Base-by-base conservation (phyloP, 352 stramenopile species). In the Globisporangium camurandrum region DNA sequence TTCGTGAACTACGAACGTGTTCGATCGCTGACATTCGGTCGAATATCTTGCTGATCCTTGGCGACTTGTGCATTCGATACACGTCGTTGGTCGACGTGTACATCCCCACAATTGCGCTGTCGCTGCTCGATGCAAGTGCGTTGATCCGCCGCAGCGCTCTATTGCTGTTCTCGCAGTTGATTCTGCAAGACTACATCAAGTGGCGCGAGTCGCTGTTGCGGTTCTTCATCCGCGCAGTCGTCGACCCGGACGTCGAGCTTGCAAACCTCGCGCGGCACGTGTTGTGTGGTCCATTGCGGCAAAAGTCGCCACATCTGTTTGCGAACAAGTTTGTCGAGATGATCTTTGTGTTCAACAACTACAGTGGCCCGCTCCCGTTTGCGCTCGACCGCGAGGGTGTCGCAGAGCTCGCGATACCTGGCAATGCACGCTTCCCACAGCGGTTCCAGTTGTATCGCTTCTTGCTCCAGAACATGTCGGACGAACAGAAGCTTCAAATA, bases 141-240 rank as follows among this genome's bases (percentile, higher is more conserved):
- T 51, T 96, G 23, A 80, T 98, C 30, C 88, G 96, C 12, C 94
- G 96, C 34, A 96, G 96, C 54, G 92, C 95, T 19, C 66, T 99
- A n/a, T 56, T 98, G 24, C 60, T 98, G 4, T 89, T 99, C 47
- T 96, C 94, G 0, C 94, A 96, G 56, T 69, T 99, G 14, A 79
- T 99, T 17, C 66, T 98, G 5, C 95, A 98, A 67, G 96, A 98
- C 63, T 98, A 98, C 67, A 94, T 99, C 60, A 99, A 98, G 69
- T 98, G 95, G 94, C 84, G 94, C 26, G 96, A 97, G 24, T 88
- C 97, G 10, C 64, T 99, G 3, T 69, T 98, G 38, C 89, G 95
- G 40, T 95, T 97, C 55, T 98, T 98, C 64, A 72, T 98, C 37
- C 93, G 95, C 10, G 88, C 90, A 4, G 84, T 94, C 9, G 89